Evolutionary conservation across 2,329 filamentous ascomycete species (phyloP).

Genomic region (Pseudogymnoascus sp.): DNA sequence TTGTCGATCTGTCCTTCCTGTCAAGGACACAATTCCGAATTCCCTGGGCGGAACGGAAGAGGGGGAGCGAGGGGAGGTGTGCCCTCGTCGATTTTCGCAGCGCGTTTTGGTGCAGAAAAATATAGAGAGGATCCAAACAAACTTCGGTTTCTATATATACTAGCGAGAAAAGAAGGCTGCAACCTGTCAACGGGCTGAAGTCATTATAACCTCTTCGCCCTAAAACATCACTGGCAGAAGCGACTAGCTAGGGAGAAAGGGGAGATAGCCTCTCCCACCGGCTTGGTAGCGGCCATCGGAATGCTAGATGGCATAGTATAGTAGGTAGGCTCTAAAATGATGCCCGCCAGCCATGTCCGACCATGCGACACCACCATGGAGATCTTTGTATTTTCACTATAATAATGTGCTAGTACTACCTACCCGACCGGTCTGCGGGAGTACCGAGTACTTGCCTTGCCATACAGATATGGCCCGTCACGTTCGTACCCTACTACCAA

Average conservation of each 20-base stretch:
- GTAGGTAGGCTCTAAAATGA: not conserved
- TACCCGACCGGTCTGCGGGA: not conserved
- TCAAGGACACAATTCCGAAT: not conserved
- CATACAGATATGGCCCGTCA: not conserved
- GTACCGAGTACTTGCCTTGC: not conserved
- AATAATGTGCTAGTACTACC: not conserved
- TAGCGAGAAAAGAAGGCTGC: not conserved
- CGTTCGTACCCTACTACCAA: not conserved
- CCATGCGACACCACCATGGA: not conserved
- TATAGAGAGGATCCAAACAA: not conserved
- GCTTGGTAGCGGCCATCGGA: not conserved
- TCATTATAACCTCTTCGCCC: not conserved
- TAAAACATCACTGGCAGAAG: slow-evolving; percentile 1
- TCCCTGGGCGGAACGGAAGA: not conserved
- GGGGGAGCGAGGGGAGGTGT: not conserved
- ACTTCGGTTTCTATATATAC: not conserved
- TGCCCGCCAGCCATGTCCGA: not conserved
- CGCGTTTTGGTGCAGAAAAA: not conserved
- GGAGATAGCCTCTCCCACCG: not conserved
- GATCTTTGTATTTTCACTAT: not conserved
- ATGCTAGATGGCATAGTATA: not conserved
- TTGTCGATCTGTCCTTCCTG: not conserved
- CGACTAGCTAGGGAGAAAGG: not conserved
- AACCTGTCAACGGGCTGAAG: not conserved
- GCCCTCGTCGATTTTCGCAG: not conserved